Base-by-base conservation (phyloP, 768 basidiomycete species). In the Hygrocybe punicea region DNA sequence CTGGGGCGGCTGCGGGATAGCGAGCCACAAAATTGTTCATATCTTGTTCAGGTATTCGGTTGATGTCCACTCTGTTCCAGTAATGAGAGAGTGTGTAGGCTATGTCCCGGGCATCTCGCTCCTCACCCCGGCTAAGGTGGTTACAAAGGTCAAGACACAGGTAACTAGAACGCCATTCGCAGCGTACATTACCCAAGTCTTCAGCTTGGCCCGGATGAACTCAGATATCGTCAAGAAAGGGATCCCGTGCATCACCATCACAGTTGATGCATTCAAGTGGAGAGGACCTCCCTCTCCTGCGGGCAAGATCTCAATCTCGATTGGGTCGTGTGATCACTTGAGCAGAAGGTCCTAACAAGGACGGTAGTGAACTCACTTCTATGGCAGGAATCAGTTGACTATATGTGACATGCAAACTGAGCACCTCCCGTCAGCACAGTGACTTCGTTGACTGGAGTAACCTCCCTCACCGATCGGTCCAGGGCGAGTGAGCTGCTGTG, bases 141-240 rank as follows among this genome's bases (percentile, higher is more conserved):
- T 55, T 33, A 51, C 62, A 45, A 51, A 60, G 60, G 64, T 54
- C 53, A 60, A 23, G 58, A 61, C 49, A 45, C 59, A 21, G 56
- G 49, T 57, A 60, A 42, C 45, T 58, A 35, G 49, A 52, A 57
- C 60, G 51, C 42, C 56, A 58, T 50, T 56, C 50, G 58, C 57
- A 60, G 64, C 84, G 65, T 77, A 89, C 91, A 89, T 86, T 61
- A 84, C 78, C 91, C 91, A 93, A 16, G 82, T 72, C 63, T 89
- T 92, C 51, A 93, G 76, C 76, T 93, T 93, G 46, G 89, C 90
- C 63, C 91, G 80, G 64, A 93, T 73, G 72, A 93, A 93, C 70
- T 93, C 91, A 39, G 91, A 90, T 58, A 89, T 76, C n/a, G 86
- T 85, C 63, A 93, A 73, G 76, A 93, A 93, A 9, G 91, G 91